Percentiles rank a stretch among this genome's conserved stretches.
Conservation (phyloP, 305 asterid species). For the Fraxinus ornus region DNA sequence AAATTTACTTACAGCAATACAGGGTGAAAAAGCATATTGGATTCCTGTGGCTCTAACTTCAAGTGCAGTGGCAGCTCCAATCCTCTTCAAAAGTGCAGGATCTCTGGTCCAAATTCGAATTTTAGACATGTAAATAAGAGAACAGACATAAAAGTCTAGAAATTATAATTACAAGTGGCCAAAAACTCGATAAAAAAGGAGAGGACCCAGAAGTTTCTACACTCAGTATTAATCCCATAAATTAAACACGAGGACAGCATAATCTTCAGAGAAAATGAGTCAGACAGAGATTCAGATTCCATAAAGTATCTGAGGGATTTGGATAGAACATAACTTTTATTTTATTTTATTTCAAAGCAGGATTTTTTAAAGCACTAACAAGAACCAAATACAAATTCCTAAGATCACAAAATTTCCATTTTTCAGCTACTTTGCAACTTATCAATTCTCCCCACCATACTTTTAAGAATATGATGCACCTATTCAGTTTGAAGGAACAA, state of each 20-base stretch:
- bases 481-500: not conserved
- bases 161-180: not conserved
- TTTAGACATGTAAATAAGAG: not conserved
- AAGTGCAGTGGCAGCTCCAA: constrained; percentile 62
- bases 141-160: not conserved
- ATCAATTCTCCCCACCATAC: not conserved
- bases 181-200: not conserved
- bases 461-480: not conserved
- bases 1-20: constrained; percentile 46
- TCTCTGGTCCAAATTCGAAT: constrained; percentile 32
- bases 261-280: not conserved
- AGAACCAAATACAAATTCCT: not conserved
- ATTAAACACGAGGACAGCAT: not conserved
- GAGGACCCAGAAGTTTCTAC: not conserved
- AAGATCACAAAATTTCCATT: not conserved
- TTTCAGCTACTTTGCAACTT: not conserved
- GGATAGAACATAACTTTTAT: not conserved
- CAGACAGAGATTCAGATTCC: not conserved
- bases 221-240: not conserved
- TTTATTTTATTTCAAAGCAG: not conserved
- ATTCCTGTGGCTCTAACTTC: constrained; percentile 65
- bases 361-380: not conserved
- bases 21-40: constrained; percentile 47
- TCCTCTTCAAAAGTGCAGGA: constrained; percentile 50
- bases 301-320: not conserved